These are phyloP conservation scores for Berberis vulgaris DNA, from an alignment of 164 flowering plant species.

Conservation along the genomic window DNA sequence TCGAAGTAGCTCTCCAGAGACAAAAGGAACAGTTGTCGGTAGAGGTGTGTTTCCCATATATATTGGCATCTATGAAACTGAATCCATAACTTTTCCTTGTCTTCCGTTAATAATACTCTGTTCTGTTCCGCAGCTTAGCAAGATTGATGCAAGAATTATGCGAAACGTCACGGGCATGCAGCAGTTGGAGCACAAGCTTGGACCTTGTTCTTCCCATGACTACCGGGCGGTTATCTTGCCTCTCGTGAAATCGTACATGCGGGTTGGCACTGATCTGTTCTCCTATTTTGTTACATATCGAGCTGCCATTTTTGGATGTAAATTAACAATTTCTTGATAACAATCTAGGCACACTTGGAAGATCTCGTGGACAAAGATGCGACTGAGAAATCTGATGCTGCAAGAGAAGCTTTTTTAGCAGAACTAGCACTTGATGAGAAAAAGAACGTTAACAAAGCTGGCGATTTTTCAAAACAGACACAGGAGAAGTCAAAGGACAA, in stretches of 20 bases:
- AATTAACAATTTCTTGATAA: constrained; percentile 4
- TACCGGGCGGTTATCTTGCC: constrained; percentile 66
- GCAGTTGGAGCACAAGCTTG: constrained; percentile 76
- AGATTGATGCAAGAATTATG: constrained; percentile 81
- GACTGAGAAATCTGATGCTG: constrained; percentile 94
- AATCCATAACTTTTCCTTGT: not conserved
- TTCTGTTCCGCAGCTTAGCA: constrained; percentile 68
- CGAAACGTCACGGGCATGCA: constrained; percentile 61
- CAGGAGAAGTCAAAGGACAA: constrained; percentile 78
- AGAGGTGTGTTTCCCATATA: constrained; percentile 49
- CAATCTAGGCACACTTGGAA: constrained; percentile 71
- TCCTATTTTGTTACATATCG: not conserved
- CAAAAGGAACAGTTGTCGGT: constrained; percentile 72
- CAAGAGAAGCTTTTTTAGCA: constrained; percentile 89
- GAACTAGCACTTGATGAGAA: constrained; percentile 87
- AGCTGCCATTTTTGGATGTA: constrained; percentile 1
- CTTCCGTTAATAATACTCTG: constrained; percentile 13
- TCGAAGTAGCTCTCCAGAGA: constrained; percentile 70
- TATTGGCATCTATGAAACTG: not conserved
- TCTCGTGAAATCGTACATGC: constrained; percentile 66
- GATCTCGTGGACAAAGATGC: constrained; percentile 92
- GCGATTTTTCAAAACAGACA: constrained; percentile 36
- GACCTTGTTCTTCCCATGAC: constrained; percentile 56
- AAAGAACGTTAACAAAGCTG: constrained; percentile 42
- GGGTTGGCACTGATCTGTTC: constrained; percentile 40